Base-by-base conservation (phyloP, 495 filamentous ascomycete genomes). In the Talaromyces nanjingensis region DNA sequence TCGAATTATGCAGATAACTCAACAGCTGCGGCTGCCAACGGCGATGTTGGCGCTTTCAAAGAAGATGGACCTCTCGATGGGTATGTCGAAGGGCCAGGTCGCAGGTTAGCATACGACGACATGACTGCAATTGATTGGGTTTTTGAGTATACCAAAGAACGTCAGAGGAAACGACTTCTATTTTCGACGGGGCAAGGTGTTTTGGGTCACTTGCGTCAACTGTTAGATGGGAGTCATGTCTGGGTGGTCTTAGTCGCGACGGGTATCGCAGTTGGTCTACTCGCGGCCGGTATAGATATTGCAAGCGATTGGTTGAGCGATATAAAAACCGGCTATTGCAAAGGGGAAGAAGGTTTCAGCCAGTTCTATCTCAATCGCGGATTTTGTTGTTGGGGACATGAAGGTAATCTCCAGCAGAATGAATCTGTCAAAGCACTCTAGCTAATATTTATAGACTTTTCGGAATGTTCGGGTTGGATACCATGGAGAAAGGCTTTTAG, bases 71-170 rank as follows among this genome's bases (percentile, higher is more conserved):
- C 85, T 20, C 69, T 89, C 24, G 91, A 96, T 73, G 97, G 93
- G 94, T 90, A 94, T 73, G 84, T 89, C 47, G 93, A 97, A 75
- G 92, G 91, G 5, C 92, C 91, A 4, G 94, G 94, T 2, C 83
- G 93, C 58, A 86, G 94, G 69, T 92, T 97, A 27, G 92, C 89
- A 59, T 98, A 98, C 75, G 94, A 96, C 68, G 90, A 98, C 77
- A 82, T 97, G 70, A 97, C 96, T 14, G 94, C 96, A 14, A 98
- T 98, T 73, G 94, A 98, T 77, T 98, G 94, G 94, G 98, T 97
- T 68, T 98, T 96, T 71, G 94, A 98, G 74, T 96, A 98, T 72
- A 94, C 92, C 25, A 97, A 97, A 74, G 94, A 98, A 74, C 84
- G 94, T 18, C 91, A 96, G 73, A 85, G 94, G 49, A 83, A 94